Conservation (phyloP, 495 filamentous ascomycete species). For the Podospora fimiseda region DNA sequence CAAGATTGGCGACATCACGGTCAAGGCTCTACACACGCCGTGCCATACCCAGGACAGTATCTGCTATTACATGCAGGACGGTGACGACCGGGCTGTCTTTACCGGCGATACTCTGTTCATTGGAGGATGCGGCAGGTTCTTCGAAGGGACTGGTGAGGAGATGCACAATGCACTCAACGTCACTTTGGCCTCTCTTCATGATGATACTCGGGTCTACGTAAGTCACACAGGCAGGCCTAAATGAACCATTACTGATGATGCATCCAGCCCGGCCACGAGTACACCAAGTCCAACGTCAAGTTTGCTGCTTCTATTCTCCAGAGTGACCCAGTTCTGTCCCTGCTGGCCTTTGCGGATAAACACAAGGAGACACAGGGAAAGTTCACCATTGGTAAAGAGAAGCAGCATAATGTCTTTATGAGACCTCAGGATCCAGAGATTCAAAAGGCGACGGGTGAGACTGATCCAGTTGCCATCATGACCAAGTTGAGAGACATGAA, state of each 20-base stretch:
- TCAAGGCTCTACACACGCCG: constrained; percentile 88
- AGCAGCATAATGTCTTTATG: constrained; percentile 99
- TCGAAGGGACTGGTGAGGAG: constrained; percentile 83
- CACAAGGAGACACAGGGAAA: constrained; percentile 89
- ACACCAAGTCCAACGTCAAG: constrained; percentile 89
- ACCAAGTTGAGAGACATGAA: constrained; percentile 84
- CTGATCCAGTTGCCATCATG: constrained; percentile 82
- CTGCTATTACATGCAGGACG: constrained; percentile 80
- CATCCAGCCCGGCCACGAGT: constrained; percentile 82
- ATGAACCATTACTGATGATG: neutral
- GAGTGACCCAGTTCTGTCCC: constrained; percentile 66
- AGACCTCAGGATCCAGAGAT: constrained; percentile 74
- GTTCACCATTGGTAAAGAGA: constrained; percentile 96
- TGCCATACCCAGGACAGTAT: constrained; percentile 99
- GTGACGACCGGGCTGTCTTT: constrained; percentile 75
- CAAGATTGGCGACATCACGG: constrained; percentile 77
- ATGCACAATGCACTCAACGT: constrained; percentile 88
- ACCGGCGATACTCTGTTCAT: constrained; percentile 96
- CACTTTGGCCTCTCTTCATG: constrained; percentile 70
- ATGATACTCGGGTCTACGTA: constrained; percentile 92
- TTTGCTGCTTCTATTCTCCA: constrained; percentile 72
- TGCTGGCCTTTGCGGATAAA: constrained; percentile 67
- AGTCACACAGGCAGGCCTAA: constrained; percentile 19
- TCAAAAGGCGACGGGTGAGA: constrained; percentile 77
- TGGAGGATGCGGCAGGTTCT: constrained; percentile 96